Percentiles rank a stretch among this genome's conserved stretches.
Evolutionary conservation across 345 rosid species (phyloP).

Genomic region (Brassica nigra): DNA sequence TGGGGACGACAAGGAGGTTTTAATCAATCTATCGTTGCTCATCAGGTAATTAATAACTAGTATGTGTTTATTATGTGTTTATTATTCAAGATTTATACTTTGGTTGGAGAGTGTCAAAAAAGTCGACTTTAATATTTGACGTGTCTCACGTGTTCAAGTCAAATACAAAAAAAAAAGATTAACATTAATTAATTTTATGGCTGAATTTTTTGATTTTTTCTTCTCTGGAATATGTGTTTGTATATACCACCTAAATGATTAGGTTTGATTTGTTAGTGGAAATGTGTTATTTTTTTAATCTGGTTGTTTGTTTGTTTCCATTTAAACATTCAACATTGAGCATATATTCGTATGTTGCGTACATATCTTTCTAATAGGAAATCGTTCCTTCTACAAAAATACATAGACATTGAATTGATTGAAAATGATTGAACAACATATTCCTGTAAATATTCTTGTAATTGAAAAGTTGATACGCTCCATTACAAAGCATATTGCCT

Average conservation of each 20-base stretch:
- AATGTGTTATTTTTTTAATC: neutral
- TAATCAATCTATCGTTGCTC: constrained; percentile 57
- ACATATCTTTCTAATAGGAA: neutral
- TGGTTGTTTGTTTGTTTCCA: no score
- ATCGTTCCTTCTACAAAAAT: constrained; percentile 13
- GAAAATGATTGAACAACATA: neutral
- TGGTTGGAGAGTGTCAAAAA: no score
- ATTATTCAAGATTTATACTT: no score
- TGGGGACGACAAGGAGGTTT: constrained; percentile 62
- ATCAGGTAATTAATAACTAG: constrained; percentile 37
- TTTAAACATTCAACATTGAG: neutral
- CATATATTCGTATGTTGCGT: neutral
- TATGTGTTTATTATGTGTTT: no score
- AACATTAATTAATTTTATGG: neutral
- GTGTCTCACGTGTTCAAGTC: neutral
- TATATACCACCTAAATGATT: neutral
- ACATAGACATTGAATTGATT: neutral
- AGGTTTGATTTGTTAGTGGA: neutral
- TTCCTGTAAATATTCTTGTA: neutral
- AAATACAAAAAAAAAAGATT: neutral
- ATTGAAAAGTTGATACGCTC: constrained; percentile 9
- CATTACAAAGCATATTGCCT: constrained; percentile 16
- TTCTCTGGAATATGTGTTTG: neutral
- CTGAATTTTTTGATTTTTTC: neutral
- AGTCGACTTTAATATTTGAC: no score